Conservation (phyloP, 345 rosid genomes). For the Jatropha curcas region DNA sequence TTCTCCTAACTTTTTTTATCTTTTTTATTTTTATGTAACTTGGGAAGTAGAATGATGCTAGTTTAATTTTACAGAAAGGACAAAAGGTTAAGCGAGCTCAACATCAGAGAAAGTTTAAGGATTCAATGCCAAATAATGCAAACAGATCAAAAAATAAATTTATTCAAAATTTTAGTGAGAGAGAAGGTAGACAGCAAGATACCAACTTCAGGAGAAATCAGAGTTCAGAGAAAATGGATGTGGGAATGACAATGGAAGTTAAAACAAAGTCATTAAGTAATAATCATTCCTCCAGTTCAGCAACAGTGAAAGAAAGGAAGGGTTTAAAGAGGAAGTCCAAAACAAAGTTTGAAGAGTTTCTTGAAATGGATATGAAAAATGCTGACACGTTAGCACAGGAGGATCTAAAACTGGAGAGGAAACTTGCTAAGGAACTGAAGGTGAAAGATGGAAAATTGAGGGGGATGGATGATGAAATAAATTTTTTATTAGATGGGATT, state of each 20-base stretch:
- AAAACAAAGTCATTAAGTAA: constrained; percentile 2
- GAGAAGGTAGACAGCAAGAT: constrained; percentile 3
- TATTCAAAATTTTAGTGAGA: constrained; percentile 11
- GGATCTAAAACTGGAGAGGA: constrained; percentile 72
- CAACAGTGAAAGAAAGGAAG: constrained; percentile 37
- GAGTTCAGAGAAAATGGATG: constrained; percentile 17
- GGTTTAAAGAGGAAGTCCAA: constrained; percentile 37
- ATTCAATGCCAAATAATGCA: constrained; percentile 15
- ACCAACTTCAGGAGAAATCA: constrained; percentile 10
- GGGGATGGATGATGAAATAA: constrained; percentile 67
- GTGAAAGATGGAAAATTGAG: constrained; percentile 66
- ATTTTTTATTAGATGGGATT: constrained; percentile 48
- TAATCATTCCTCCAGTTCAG: constrained; percentile 22
- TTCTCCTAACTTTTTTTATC: not conserved
- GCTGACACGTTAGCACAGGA: constrained; percentile 33
- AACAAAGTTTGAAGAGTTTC: constrained; percentile 74
- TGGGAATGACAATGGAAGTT: constrained; percentile 1
- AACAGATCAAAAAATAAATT: constrained; percentile 22
- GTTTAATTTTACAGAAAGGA: constrained; percentile 37
- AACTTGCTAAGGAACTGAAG: constrained; percentile 84
- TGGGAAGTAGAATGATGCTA: not conserved
- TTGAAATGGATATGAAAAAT: constrained; percentile 52
- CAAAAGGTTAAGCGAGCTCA: constrained; percentile 39
- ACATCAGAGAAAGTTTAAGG: not conserved
- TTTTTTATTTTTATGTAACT: not conserved